Evolutionary conservation across 2,329 filamentous ascomycete genomes (phyloP).

Genomic region (Aspergillus sp.): DNA sequence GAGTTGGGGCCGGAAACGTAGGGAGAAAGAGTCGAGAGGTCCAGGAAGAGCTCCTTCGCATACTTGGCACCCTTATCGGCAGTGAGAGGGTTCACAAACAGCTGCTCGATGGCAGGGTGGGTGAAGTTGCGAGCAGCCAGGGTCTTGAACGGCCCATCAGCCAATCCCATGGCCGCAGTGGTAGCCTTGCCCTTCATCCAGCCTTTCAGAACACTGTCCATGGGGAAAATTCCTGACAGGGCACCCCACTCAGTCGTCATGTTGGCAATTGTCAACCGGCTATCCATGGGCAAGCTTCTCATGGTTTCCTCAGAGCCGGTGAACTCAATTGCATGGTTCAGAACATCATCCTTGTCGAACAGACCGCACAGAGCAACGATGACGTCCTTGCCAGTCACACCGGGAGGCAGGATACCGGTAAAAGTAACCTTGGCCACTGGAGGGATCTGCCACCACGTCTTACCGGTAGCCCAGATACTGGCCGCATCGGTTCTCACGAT

Average conservation of each 20-base stretch:
- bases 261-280: slow-evolving; percentile 68
- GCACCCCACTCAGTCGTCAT: slow-evolving; percentile 85
- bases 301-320: slow-evolving; percentile 77
- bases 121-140: slow-evolving; percentile 63
- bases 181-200: slow-evolving; percentile 82
- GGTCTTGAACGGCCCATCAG: slow-evolving; percentile 49
- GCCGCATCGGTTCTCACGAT: slow-evolving; percentile 87
- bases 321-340: slow-evolving; percentile 91
- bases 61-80: slow-evolving; percentile 80
- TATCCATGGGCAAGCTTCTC: slow-evolving; percentile 69
- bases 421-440: slow-evolving; percentile 79
- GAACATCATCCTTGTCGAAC: slow-evolving; percentile 84
- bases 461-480: slow-evolving; percentile 77
- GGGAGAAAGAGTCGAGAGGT: slow-evolving; percentile 80
- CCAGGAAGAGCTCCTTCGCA: slow-evolving; percentile 77
- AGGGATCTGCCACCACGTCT: slow-evolving; percentile 87
- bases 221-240: slow-evolving; percentile 74
- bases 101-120: slow-evolving; percentile 70
- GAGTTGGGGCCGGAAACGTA: slow-evolving; percentile 87
- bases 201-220: slow-evolving; percentile 68
- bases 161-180: slow-evolving; percentile 62
- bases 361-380: slow-evolving; percentile 86
- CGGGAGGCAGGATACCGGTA: slow-evolving; percentile 70
- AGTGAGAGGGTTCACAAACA: slow-evolving; percentile 65
- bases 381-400: slow-evolving; percentile 90